phyloP scores from a whole-genome alignment of 495 filamentous ascomycete species.

The Annulohypoxylon stygium region DNA sequence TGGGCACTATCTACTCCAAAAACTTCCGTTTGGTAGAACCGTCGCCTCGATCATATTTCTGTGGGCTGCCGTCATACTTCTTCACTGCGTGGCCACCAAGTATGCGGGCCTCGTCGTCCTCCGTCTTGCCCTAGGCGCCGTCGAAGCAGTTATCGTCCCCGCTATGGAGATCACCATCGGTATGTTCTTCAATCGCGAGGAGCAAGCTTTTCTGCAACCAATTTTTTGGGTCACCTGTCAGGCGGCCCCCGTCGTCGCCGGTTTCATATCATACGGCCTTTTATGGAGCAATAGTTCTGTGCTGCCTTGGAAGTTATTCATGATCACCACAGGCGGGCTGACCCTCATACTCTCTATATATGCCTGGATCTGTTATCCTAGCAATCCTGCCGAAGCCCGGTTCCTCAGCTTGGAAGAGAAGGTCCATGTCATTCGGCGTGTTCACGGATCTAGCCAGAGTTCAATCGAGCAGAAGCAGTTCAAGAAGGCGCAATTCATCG shows the following conservation, averaged over 20 bases:
- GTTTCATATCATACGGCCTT: constrained; percentile 11
- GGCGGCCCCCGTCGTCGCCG: constrained; percentile 17
- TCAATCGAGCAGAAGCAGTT: constrained; percentile 28
- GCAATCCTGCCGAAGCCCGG: constrained; percentile 21
- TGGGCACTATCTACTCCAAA: constrained; percentile 22
- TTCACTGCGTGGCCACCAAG: constrained; percentile 8
- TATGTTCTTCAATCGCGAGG: constrained; percentile 26
- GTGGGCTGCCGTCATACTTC: constrained; percentile 13
- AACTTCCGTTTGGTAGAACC: constrained; percentile 21
- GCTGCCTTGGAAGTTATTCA: constrained; percentile 21
- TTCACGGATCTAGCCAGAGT: constrained; percentile 20
- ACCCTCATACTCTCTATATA: constrained; percentile 19
- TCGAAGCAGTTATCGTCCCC: constrained; percentile 18
- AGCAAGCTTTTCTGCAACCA: constrained; percentile 23
- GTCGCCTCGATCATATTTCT: constrained; percentile 22
- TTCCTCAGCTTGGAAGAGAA: constrained; percentile 25
- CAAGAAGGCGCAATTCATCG: constrained; percentile 22
- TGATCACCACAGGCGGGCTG: constrained; percentile 19
- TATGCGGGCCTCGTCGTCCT: constrained; percentile 5
- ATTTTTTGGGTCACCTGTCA: constrained; percentile 27
- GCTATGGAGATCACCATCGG: constrained; percentile 27
- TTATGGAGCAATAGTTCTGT: constrained; percentile 18
- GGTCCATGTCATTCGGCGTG: constrained; percentile 19
- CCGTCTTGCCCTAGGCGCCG: constrained; percentile 20
- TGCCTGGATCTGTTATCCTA: constrained; percentile 20